Base-by-base conservation (phyloP, 169 alveolate species). In the Cryptosporidium tyzzeri region DNA sequence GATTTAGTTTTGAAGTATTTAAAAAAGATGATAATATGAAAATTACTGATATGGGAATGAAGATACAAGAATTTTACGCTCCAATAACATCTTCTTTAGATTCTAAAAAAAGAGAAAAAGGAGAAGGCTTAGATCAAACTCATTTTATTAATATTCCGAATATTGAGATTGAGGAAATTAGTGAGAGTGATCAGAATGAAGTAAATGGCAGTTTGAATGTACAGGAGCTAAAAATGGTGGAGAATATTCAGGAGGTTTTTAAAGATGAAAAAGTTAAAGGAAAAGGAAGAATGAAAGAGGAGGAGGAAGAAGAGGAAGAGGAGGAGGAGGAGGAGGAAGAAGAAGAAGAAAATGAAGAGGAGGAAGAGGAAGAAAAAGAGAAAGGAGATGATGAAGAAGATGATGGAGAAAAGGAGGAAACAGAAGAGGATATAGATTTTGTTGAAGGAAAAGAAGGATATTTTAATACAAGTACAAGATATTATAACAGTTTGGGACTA, bases 401-500 rank as follows among this genome's bases (percentile, higher is more conserved):
- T 3, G 23, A 48, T 2, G 21, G 12, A 2, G 23, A 12, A 48
- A 14, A 55, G 37, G 35, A 10, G 3, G 35, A n/a, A 0, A 37
- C 21, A 9, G 35, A 23, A 37, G 67, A n/a, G 37, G 23, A 55
- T 0, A 37, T 0, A 55, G 35, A 55, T 55, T 3, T 5, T 9
- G 14, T 9, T 9, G 12, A 21, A 9, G 37, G 35, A 5, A 26
- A 26, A 0, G 67, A 55, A 55, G 67, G 35, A 9, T n/a, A 55
- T 26, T 55, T 26, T 26, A 55, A 21, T 9, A 55, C 67, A 16
- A n/a, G 18, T 26, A 65, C 71, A 7, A 37, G 44, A 14, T 37
- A 65, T 65, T 35, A 31, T 26, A 65, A 65, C 71, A 37, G 71
- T 12, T 35, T 65, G 44, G 71, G 71, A n/a, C 51, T 65, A 7